Conservation (phyloP, 2,329 filamentous ascomycete species). For the Colletotrichum plurivorum region DNA sequence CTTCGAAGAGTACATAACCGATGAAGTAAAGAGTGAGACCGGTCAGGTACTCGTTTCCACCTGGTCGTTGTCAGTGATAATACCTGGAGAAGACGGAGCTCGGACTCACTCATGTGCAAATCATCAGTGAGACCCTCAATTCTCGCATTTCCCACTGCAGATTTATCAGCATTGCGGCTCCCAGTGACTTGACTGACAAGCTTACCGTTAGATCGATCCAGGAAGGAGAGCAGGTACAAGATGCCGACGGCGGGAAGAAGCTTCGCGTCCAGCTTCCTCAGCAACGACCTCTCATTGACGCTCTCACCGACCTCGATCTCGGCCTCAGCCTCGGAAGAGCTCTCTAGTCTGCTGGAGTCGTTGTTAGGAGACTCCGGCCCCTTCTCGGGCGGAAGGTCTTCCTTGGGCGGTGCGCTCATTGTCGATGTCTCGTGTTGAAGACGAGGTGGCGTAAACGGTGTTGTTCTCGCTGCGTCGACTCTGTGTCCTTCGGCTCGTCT, state of each 20-base stretch:
- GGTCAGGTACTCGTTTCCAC: constrained; percentile 74
- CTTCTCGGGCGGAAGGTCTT: constrained; percentile 29
- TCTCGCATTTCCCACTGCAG: constrained; percentile 69
- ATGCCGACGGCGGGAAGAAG: constrained; percentile 68
- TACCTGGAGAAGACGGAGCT: constrained; percentile 48
- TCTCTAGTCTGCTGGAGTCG: constrained; percentile 20
- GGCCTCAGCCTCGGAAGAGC: constrained; percentile 25
- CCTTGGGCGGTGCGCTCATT: constrained; percentile 22
- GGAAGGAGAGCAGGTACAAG: constrained; percentile 69
- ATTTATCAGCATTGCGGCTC: neutral
- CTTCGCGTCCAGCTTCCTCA: constrained; percentile 69
- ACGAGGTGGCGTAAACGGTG: neutral
- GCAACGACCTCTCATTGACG: constrained; percentile 69
- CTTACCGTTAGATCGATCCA: constrained; percentile 71
- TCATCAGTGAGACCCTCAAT: constrained; percentile 69
- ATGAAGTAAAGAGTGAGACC: constrained; percentile 78
- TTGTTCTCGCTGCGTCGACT: neutral
- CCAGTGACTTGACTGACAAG: constrained; percentile 43
- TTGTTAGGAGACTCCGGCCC: constrained; percentile 18
- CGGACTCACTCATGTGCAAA: constrained; percentile 65
- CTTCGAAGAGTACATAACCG: constrained; percentile 71
- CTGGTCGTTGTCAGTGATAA: constrained; percentile 45
- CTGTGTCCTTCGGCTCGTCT: neutral
- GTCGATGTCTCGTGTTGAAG: neutral
- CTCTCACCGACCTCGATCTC: constrained; percentile 20